phyloP scores from a whole-genome alignment of 1,284 basidiomycete species.

The Puccinia triticina region DNA sequence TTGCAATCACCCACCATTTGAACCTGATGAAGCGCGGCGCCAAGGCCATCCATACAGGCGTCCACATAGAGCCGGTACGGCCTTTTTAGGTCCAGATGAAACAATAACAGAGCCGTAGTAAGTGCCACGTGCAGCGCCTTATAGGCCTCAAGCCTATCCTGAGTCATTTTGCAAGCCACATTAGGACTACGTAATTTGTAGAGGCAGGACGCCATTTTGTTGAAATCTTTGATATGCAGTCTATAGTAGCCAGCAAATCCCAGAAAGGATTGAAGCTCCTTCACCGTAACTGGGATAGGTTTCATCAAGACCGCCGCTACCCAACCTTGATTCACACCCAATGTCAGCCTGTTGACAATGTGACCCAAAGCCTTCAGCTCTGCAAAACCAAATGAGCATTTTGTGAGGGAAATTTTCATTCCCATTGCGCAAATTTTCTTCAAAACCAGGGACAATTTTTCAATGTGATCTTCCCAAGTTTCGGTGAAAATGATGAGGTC shows the following conservation, averaged over 20 bases:
- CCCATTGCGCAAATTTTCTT: background rate
- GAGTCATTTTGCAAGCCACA: slow-evolving; percentile 29
- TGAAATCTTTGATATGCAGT: background rate
- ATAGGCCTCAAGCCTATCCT: slow-evolving; percentile 4
- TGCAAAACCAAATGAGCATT: background rate
- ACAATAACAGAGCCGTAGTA: slow-evolving; percentile 1
- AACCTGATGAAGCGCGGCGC: slow-evolving; percentile 12
- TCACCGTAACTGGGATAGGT: background rate
- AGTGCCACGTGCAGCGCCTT: background rate
- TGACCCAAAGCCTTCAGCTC: slow-evolving; percentile 25
- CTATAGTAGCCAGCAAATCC: slow-evolving; percentile 19
- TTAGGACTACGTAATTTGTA: slow-evolving; percentile 14
- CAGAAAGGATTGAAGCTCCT: background rate
- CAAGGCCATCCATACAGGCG: slow-evolving; percentile 13
- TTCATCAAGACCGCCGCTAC: slow-evolving; percentile 16
- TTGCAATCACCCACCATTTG: slow-evolving; percentile 5
- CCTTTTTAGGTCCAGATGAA: background rate
- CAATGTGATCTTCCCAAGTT: background rate
- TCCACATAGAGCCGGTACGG: slow-evolving; percentile 23
- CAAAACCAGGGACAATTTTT: background rate
- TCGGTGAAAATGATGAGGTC: background rate
- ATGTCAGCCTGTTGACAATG: background rate
- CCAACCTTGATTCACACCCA: background rate
- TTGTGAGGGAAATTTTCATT: background rate
- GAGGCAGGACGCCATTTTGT: background rate